Conservation (phyloP, 164 flowering plant genomes). For the Nelumbo lutea region DNA sequence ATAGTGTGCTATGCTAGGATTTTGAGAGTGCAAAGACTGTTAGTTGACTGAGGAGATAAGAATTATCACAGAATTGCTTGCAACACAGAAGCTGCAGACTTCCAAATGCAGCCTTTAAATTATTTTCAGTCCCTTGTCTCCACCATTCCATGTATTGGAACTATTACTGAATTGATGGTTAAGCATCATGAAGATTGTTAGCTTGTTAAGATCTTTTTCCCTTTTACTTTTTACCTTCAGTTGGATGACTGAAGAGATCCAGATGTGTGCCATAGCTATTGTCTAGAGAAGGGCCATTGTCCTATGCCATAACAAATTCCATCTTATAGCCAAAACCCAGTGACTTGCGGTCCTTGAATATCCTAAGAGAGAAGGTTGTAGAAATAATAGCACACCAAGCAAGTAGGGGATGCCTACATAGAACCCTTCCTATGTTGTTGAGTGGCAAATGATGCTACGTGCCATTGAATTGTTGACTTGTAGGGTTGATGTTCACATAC, state of each 20-base stretch:
- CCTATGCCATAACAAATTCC: constrained; percentile 41
- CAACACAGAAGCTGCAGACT: too few species aligned
- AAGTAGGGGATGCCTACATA: constrained; percentile 31
- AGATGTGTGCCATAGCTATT: constrained; percentile 39
- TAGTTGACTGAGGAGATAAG: too few species aligned
- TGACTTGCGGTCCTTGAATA: constrained; percentile 22
- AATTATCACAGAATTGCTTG: too few species aligned
- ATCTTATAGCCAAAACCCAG: constrained; percentile 42
- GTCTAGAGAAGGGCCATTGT: constrained; percentile 31
- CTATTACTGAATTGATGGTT: neutral
- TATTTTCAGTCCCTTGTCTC: too few species aligned
- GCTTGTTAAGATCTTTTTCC: neutral
- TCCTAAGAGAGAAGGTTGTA: constrained; percentile 40
- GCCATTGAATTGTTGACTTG: neutral
- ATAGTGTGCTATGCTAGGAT: too few species aligned
- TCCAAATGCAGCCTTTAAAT: too few species aligned
- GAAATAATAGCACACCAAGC: constrained; percentile 42
- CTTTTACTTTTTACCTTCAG: constrained; percentile 22
- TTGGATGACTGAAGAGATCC: constrained; percentile 35
- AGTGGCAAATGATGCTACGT: neutral
- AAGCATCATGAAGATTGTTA: neutral
- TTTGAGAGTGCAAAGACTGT: too few species aligned
- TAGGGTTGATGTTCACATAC: constrained; percentile 35
- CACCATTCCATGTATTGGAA: neutral
- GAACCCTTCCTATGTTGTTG: constrained; percentile 30